Conservation (phyloP, 345 rosid genomes). For the Linum lewisii region DNA sequence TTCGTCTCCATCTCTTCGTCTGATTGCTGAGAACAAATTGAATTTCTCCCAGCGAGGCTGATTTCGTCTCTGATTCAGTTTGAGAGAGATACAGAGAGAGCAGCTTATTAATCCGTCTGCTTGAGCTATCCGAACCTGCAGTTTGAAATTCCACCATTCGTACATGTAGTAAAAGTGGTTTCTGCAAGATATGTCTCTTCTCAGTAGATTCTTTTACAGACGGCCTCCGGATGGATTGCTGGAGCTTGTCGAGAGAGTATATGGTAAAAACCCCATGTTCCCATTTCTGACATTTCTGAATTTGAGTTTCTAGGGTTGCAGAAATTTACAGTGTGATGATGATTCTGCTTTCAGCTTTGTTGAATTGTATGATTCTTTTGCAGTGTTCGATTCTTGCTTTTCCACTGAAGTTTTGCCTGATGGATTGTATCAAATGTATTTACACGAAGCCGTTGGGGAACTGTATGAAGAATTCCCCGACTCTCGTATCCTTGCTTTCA, state of each 20-base stretch:
- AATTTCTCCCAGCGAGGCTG: not conserved
- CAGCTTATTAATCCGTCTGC: not conserved
- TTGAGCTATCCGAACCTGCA: not conserved
- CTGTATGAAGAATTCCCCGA: constrained; percentile 79
- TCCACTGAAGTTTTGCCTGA: constrained; percentile 76
- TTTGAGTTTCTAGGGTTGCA: constrained; percentile 1
- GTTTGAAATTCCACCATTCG: not conserved
- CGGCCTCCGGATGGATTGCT: constrained; percentile 98
- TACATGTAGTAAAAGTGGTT: not conserved
- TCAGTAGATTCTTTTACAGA: constrained; percentile 81
- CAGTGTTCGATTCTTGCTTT: constrained; percentile 96
- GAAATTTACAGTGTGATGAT: no score
- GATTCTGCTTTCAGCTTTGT: not conserved
- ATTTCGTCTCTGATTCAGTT: not conserved
- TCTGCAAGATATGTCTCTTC: constrained; percentile 47
- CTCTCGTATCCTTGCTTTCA: constrained; percentile 69
- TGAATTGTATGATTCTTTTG: constrained; percentile 3
- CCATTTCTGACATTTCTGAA: not conserved
- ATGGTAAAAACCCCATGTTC: constrained; percentile 35
- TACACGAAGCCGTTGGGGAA: constrained; percentile 65
- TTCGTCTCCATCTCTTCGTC: not conserved
- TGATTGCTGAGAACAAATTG: not conserved
- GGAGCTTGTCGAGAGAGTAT: constrained; percentile 91
- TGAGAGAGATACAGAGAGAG: not conserved
- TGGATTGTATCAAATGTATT: constrained; percentile 54